Percentiles rank a stretch among this genome's conserved stretches.
Conservation (phyloP, 352 stramenopile species). For the Globisporangium rhizosaccharum region DNA sequence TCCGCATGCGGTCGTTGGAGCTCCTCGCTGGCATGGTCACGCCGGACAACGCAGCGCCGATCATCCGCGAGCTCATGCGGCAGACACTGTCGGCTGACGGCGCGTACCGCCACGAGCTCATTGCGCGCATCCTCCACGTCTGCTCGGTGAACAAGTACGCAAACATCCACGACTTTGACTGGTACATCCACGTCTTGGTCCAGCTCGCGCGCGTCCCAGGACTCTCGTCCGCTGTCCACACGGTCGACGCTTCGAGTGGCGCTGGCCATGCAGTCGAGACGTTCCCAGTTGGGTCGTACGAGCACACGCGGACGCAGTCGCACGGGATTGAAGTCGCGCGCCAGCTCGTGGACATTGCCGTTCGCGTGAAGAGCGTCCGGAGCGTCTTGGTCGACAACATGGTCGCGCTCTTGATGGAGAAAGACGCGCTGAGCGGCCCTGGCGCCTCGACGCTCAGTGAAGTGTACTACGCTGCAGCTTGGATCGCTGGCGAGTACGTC, state of each 20-base stretch:
- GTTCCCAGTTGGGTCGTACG: slow-evolving; percentile 13
- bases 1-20: slow-evolving; percentile 95
- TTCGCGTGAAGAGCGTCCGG: slow-evolving; percentile 95
- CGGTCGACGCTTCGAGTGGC: slow-evolving; percentile 31
- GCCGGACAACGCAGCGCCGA: slow-evolving; percentile 92
- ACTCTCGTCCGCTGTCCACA: slow-evolving; percentile 30
- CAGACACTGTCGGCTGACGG: slow-evolving; percentile 93
- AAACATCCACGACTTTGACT: slow-evolving; percentile 97
- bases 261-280: slow-evolving; percentile 2
- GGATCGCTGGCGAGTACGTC: slow-evolving; percentile 98
- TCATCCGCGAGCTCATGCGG: slow-evolving; percentile 95
- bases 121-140: slow-evolving; percentile 94
- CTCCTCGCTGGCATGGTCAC: slow-evolving; percentile 95
- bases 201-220: slow-evolving; percentile 91
- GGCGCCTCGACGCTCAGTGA: slow-evolving; percentile 86
- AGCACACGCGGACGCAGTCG: slow-evolving; percentile 29
- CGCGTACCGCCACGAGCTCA: slow-evolving; percentile 94
- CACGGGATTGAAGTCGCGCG: slow-evolving; percentile 87
- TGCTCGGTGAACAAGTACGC: slow-evolving; percentile 98
- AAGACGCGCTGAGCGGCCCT: slow-evolving; percentile 64
- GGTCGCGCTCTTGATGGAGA: slow-evolving; percentile 91
- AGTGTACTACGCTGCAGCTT: slow-evolving; percentile 94
- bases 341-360: slow-evolving; percentile 96
- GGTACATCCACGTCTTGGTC: slow-evolving; percentile 98
- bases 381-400: slow-evolving; percentile 94